Base-by-base conservation (phyloP, 345 rosid genomes). In the Citrus sp. region DNA sequence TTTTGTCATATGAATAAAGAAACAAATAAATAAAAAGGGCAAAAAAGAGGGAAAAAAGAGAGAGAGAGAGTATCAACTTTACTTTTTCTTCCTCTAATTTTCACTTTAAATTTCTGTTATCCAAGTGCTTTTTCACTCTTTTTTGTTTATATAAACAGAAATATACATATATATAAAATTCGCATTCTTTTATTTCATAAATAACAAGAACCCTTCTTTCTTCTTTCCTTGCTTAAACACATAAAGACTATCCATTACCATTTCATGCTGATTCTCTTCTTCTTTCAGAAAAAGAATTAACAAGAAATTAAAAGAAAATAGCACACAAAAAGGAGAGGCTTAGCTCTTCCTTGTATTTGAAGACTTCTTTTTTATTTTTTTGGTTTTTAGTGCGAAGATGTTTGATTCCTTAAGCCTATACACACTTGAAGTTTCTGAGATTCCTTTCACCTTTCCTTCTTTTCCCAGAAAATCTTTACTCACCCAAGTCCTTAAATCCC, bases 311-410 rank as follows among this genome's bases (percentile, higher is more conserved):
- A 67, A 72, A 60, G 70, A 63, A 72, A 60, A 60, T 76, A 65
- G 49, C 56, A 74, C 66, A 42, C 51, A 75, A 81, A 86, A 87
- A 87, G 88, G 85, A 75, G 82, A 82, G 84, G 83, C 85, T 74
- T 70, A 81, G 84, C 85, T 86, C 89, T 86, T 85, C 84, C 91
- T 88, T 90, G 88, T 80, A 80, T 82, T 75, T 86, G 81, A 88
- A 88, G 87, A 73, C 89, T 86, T 34, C 88, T 69, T 2, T 14
- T 4, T 16, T 54, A 25, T 54, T 18, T 18, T 18, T 18, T 51
- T 16, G 14, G 14, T 51, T 51, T 51, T 16, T 82, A 65, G 73
- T 69, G 70, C 71, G 80, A 80, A 87, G 42, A 85, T 88, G 89
- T 82, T 86, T 80, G 84, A 87, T 87, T 87, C 89, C 85, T 80